Evolutionary conservation across 192 early-diverging fungal species (phyloP).

Genomic region (Umbelopsis sp.): DNA sequence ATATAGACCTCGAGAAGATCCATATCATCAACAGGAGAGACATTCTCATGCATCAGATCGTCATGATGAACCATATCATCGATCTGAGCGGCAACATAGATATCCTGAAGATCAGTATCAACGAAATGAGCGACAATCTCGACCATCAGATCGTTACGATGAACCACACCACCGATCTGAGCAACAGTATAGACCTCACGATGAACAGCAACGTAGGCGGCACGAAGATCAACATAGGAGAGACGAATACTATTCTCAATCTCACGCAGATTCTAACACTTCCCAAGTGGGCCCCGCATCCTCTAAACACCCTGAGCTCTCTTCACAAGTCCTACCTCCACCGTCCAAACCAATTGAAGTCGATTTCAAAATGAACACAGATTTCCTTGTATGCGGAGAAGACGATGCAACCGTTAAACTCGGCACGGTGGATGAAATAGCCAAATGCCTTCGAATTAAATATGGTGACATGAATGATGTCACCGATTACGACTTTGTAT

Average conservation of each 20-base stretch:
- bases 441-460: not conserved
- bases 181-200: not conserved
- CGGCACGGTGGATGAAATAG: not conserved
- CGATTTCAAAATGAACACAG: constrained; percentile 34
- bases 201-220: not conserved
- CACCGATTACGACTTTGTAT: constrained; percentile 32
- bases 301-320: not conserved
- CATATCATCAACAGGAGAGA: constrained; percentile 21
- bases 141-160: not conserved
- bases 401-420: constrained; percentile 6
- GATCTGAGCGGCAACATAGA: not conserved
- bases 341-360: not conserved
- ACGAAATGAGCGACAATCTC: not conserved
- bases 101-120: not conserved
- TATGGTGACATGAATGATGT: not conserved
- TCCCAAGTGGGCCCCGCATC: too few species aligned
- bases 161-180: not conserved
- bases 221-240: not conserved
- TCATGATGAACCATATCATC: not conserved
- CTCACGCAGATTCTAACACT: not conserved
- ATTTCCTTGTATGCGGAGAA: constrained; percentile 31
- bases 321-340: not conserved
- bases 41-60: constrained; percentile 1
- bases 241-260: not conserved
- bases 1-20: not conserved